phyloP scores from a whole-genome alignment of 2,329 filamentous ascomycete genomes.

The Sclerotiophoma versabilis region DNA sequence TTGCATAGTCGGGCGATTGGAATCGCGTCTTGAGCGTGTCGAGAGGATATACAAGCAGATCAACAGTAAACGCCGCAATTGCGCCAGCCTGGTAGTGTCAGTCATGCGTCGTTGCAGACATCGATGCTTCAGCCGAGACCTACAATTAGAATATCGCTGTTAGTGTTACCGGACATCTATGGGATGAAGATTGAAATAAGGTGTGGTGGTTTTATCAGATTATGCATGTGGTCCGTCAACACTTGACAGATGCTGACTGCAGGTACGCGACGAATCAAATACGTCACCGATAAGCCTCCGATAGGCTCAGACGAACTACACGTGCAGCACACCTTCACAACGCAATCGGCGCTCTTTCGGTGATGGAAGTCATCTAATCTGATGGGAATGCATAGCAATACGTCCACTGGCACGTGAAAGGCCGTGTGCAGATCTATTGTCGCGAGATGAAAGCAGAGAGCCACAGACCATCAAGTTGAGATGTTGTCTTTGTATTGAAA shows the following conservation, averaged over 20 bases:
- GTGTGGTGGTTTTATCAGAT: slow-evolving; percentile 2
- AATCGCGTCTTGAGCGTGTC: slow-evolving; percentile 90
- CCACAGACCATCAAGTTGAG: background rate
- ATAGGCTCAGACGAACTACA: slow-evolving; percentile 7
- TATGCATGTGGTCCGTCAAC: slow-evolving; percentile 7
- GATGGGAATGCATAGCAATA: background rate
- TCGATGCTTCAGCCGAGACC: slow-evolving; percentile 32
- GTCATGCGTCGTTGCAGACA: background rate
- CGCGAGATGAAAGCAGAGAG: too few species aligned
- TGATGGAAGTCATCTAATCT: background rate
- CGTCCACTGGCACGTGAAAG: background rate
- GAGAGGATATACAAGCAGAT: slow-evolving; percentile 84
- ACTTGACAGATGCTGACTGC: slow-evolving; percentile 7
- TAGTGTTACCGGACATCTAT: slow-evolving; percentile 52
- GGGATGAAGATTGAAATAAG: background rate
- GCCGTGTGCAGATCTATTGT: too few species aligned
- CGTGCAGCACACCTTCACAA: slow-evolving; percentile 7
- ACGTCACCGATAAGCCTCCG: slow-evolving; percentile 21
- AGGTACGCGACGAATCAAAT: slow-evolving; percentile 19
- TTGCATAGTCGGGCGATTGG: slow-evolving; percentile 78
- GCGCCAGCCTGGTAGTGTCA: slow-evolving; percentile 73
- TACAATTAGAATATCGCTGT: slow-evolving; percentile 65
- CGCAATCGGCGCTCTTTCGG: slow-evolving; percentile 3
- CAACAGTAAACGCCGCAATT: slow-evolving; percentile 83
- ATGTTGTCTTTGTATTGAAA: background rate